These are phyloP conservation scores for Metschnikowia dekortorum DNA, from an alignment of 805 yeast genomes.

Conservation along the genomic window DNA sequence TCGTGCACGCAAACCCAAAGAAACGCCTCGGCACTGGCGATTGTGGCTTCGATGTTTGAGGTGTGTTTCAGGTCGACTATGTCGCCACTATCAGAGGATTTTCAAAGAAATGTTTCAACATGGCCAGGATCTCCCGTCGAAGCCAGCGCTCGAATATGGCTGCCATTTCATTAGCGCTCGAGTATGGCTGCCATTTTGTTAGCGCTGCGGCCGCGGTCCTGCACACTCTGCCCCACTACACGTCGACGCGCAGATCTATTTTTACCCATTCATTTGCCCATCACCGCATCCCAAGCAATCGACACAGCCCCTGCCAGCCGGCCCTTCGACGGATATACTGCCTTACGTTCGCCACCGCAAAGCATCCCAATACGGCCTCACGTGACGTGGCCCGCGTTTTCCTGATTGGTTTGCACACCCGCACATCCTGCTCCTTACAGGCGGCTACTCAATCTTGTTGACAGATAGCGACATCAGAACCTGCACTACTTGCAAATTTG, in stretches of 20 bases:
- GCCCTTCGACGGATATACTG: slow-evolving; percentile 8
- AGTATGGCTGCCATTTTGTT: neutral
- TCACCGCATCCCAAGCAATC: neutral
- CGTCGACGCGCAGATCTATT: slow-evolving; percentile 4
- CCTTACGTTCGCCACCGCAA: neutral
- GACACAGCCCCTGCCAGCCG: slow-evolving; percentile 14
- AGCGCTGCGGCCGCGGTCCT: neutral
- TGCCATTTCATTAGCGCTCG: neutral
- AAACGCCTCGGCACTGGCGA: too few species aligned
- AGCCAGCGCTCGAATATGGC: neutral
- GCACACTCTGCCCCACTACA: neutral
- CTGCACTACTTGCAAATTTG: too few species aligned
- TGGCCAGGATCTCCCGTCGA: too few species aligned
- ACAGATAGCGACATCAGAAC: neutral
- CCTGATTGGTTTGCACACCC: neutral
- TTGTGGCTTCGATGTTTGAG: too few species aligned
- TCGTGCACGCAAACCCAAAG: too few species aligned
- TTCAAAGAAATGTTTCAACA: too few species aligned
- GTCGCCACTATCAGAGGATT: too few species aligned
- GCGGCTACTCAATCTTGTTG: neutral
- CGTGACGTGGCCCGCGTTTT: neutral
- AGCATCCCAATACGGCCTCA: neutral
- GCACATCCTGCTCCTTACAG: neutral
- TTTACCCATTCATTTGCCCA: neutral
- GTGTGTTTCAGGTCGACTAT: too few species aligned